Percentiles rank a stretch among this genome's conserved stretches.
phyloP scores from a whole-genome alignment of 2,329 filamentous ascomycete genomes.

The Stachybotrys chartarum region DNA sequence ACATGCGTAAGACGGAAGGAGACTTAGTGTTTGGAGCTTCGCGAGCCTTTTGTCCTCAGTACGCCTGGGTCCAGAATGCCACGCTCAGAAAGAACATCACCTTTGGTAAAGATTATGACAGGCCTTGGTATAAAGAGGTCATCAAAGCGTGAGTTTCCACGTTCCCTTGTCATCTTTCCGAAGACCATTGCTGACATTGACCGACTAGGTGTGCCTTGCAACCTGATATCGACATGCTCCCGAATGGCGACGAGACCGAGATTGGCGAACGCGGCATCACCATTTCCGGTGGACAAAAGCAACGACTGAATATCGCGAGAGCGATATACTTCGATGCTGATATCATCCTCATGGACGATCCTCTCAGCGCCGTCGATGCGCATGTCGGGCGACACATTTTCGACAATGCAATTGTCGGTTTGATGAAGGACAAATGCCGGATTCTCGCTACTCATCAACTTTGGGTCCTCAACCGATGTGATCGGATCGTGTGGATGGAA shows the following conservation, averaged over 20 bases:
- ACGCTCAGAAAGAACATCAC: constrained; percentile 83
- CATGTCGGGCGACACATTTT: constrained; percentile 74
- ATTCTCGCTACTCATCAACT: constrained; percentile 93
- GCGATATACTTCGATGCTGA: constrained; percentile 65
- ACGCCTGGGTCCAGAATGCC: constrained; percentile 95
- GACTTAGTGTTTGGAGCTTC: constrained; percentile 69
- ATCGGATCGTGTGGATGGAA: constrained; percentile 91
- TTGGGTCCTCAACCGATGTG: constrained; percentile 83
- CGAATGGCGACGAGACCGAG: constrained; percentile 79
- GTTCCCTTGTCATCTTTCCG: not conserved
- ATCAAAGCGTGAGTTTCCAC: constrained; percentile 56
- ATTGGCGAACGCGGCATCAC: constrained; percentile 95
- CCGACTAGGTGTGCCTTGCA: constrained; percentile 63
- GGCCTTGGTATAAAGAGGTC: constrained; percentile 76
- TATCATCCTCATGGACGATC: constrained; percentile 63
- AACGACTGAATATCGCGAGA: constrained; percentile 87
- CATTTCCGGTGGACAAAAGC: constrained; percentile 91
- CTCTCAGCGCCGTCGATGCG: constrained; percentile 61
- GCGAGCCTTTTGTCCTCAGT: constrained; percentile 89
- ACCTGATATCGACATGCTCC: constrained; percentile 88
- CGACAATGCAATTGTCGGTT: constrained; percentile 85
- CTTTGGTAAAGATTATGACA: constrained; percentile 74
- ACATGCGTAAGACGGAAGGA: constrained; percentile 81
- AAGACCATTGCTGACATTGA: not conserved
- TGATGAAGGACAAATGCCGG: constrained; percentile 82